Evolutionary conservation across 176 grass and related monocot genomes (phyloP).

Genomic region (Cymbopogon citratus): DNA sequence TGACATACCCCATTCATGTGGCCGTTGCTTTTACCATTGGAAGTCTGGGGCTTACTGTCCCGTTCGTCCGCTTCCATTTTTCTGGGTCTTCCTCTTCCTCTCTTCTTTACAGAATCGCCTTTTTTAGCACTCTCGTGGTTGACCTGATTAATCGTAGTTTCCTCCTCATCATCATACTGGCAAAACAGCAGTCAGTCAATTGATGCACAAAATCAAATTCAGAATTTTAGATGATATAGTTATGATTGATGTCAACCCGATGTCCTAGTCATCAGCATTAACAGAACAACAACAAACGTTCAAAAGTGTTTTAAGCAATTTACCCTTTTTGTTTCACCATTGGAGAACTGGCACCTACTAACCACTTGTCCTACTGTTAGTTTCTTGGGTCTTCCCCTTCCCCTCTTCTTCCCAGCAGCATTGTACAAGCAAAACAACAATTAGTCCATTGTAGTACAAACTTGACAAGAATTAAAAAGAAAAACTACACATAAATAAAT

Average conservation of each 20-base stretch:
- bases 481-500: too few relatives aligned
- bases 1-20: slow-evolving; percentile 4
- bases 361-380: background rate
- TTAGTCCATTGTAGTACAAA: background rate
- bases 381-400: background rate
- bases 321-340: background rate
- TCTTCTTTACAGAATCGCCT: background rate
- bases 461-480: background rate
- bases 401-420: background rate
- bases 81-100: background rate
- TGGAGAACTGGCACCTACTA: background rate
- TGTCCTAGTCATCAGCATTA: background rate
- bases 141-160: background rate
- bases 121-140: background rate
- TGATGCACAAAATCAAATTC: background rate
- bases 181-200: background rate
- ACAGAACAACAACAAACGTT: background rate
- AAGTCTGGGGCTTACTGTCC: background rate
- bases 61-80: background rate
- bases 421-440: background rate
- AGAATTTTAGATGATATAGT: background rate
- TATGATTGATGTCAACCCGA: background rate
- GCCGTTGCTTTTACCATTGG: background rate
- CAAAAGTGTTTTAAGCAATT: background rate
- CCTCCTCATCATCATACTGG: background rate